Percentiles rank a stretch among this genome's conserved stretches.
These are phyloP conservation scores for Hymenoscyphus repandus DNA, from an alignment of 2,329 filamentous ascomycete species.

Conservation along the genomic window DNA sequence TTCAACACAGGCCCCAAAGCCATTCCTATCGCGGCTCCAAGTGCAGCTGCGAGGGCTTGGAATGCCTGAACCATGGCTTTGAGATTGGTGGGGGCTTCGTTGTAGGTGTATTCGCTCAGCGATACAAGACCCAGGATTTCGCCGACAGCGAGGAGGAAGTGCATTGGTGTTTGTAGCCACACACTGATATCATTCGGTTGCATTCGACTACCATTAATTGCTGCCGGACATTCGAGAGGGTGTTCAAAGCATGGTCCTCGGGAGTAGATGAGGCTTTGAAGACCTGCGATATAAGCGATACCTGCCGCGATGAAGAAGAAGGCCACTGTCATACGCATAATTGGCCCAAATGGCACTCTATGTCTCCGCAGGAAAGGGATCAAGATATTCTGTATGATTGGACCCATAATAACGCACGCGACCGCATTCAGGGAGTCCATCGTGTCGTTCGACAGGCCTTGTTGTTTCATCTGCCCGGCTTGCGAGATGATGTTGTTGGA, in stretches of 20 bases:
- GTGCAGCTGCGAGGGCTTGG: slow-evolving; percentile 49
- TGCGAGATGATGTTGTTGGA: slow-evolving; percentile 60
- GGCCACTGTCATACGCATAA: slow-evolving; percentile 52
- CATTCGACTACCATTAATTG: slow-evolving; percentile 11
- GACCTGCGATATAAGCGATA: slow-evolving; percentile 49
- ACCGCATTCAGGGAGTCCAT: slow-evolving; percentile 53
- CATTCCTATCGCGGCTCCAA: slow-evolving; percentile 44
- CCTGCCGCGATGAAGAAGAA: slow-evolving; percentile 49
- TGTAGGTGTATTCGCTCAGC: slow-evolving; percentile 49
- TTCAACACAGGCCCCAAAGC: slow-evolving; percentile 35
- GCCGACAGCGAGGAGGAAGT: slow-evolving; percentile 39
- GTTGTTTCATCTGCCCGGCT: slow-evolving; percentile 44
- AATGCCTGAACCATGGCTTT: slow-evolving; percentile 40
- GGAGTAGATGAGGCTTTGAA: slow-evolving; percentile 54
- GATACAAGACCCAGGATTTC: slow-evolving; percentile 23
- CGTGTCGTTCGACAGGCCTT: slow-evolving; percentile 53
- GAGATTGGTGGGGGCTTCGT: slow-evolving; percentile 46
- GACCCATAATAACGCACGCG: slow-evolving; percentile 50
- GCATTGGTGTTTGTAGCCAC: slow-evolving; percentile 42
- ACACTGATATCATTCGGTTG: slow-evolving; percentile 39
- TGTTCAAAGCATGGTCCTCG: slow-evolving; percentile 39
- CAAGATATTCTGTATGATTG: slow-evolving; percentile 45
- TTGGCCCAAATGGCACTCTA: slow-evolving; percentile 50
- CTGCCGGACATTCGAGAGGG: slow-evolving; percentile 31
- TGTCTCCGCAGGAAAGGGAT: slow-evolving; percentile 49